Evolutionary conservation across 73 alveolate genomes (phyloP).

Genomic region (Paramecium sexaurelia): DNA sequence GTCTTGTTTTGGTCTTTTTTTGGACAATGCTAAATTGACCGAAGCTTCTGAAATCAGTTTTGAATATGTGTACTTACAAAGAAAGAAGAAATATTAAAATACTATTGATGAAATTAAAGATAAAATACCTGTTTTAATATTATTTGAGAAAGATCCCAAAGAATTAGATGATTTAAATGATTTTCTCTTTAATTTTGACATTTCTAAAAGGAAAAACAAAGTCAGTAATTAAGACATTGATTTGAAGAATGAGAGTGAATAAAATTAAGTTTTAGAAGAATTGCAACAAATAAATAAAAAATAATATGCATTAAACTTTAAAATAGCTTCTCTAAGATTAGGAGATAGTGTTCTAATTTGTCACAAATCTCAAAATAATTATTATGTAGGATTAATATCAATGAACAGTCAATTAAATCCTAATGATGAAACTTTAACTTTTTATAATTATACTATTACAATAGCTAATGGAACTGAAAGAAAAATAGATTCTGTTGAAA

Average conservation of each 20-base stretch:
- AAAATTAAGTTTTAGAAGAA: not conserved
- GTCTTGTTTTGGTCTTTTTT: constrained; percentile 7
- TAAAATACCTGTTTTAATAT: not conserved
- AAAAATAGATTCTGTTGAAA: not conserved
- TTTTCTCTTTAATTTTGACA: constrained; percentile 39
- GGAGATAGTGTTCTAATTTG: constrained; percentile 45
- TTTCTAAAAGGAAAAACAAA: not conserved
- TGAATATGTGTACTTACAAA: not conserved
- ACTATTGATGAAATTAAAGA: not conserved
- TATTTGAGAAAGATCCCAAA: not conserved
- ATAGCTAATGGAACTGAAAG: not conserved
- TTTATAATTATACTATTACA: not conserved
- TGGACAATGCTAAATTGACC: constrained; percentile 2
- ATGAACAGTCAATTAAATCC: constrained; percentile 2
- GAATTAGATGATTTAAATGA: not conserved
- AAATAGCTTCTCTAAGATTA: constrained; percentile 13
- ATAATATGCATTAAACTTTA: constrained; percentile 5
- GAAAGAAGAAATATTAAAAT: not conserved
- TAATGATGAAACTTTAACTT: not conserved
- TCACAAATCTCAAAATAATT: not conserved
- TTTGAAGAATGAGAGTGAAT: not conserved
- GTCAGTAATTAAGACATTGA: not conserved
- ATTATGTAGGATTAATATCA: constrained; percentile 47
- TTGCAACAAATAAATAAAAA: not conserved
- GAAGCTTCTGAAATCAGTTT: not conserved